Evolutionary conservation across 73 alveolate species (phyloP).

Genomic region (Uronychia binucleata): DNA sequence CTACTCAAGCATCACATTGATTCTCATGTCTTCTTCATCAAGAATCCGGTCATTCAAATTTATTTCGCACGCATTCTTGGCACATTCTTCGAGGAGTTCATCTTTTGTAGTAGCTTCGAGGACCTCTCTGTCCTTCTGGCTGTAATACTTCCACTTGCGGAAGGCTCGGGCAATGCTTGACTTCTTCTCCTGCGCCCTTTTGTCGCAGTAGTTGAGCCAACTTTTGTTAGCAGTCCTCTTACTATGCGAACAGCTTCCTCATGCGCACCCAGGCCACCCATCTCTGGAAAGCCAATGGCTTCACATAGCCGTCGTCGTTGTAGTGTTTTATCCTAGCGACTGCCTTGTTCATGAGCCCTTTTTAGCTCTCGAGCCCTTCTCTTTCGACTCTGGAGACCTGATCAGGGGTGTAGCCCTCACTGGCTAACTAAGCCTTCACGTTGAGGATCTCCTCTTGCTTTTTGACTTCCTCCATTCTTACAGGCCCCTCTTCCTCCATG

Average conservation of each 20-base stretch:
- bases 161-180: background rate
- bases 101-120: background rate
- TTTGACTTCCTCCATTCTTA: slow-evolving; percentile 1
- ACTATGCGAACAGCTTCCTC: slow-evolving; percentile 18
- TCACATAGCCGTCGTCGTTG: slow-evolving; percentile 10
- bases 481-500: slow-evolving; percentile 51
- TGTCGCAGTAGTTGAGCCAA: background rate
- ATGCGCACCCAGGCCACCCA: slow-evolving; percentile 26
- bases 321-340: slow-evolving; percentile 27
- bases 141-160: slow-evolving; percentile 32
- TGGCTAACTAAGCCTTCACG: background rate
- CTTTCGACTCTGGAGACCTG: slow-evolving; percentile 9
- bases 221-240: background rate
- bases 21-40: background rate
- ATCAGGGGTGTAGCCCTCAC: slow-evolving; percentile 22
- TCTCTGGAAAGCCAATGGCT: slow-evolving; percentile 23
- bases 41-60: background rate
- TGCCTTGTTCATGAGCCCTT: slow-evolving; percentile 8
- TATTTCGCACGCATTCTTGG: background rate
- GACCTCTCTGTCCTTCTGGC: background rate
- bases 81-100: background rate
- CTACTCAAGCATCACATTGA: background rate
- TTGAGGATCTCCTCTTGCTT: slow-evolving; percentile 4
- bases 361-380: background rate
- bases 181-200: background rate